phyloP scores from a whole-genome alignment of 129 eudicot genomes.

The Smallanthus sonchifolius region DNA sequence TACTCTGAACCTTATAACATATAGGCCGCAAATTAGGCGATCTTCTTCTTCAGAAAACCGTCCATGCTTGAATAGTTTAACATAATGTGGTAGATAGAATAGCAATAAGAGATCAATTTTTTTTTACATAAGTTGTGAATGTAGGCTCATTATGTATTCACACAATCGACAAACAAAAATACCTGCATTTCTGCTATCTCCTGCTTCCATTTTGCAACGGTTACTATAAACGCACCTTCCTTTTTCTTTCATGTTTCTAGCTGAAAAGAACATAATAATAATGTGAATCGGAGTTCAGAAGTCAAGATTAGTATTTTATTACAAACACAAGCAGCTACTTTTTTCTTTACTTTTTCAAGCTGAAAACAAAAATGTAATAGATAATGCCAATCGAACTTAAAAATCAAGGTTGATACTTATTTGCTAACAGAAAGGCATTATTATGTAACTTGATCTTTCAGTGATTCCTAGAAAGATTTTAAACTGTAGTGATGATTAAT shows the following conservation, averaged over 20 bases:
- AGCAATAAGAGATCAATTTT: background rate
- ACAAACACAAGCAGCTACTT: slow-evolving; percentile 56
- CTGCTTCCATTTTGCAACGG: slow-evolving; percentile 83
- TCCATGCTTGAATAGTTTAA: background rate
- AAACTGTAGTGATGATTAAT: slow-evolving; percentile 60
- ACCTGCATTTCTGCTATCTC: slow-evolving; percentile 86
- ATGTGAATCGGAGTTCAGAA: background rate
- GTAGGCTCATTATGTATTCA: background rate
- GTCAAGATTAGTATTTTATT: background rate
- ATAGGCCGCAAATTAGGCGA: too few species aligned
- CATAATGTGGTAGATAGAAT: background rate
- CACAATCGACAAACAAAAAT: background rate
- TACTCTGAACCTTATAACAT: too few species aligned
- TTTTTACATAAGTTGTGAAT: background rate
- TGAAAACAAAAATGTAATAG: slow-evolving; percentile 14
- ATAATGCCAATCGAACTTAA: background rate
- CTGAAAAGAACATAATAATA: slow-evolving; percentile 27
- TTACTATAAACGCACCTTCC: slow-evolving; percentile 87
- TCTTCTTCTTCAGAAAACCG: too few species aligned
- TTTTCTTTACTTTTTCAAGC: slow-evolving; percentile 78
- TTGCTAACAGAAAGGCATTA: background rate
- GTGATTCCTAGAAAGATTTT: slow-evolving; percentile 72
- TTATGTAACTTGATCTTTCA: slow-evolving; percentile 69
- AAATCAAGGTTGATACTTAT: background rate
- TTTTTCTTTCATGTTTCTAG: slow-evolving; percentile 83